Conservation (phyloP, 1,139 yeast genomes). For the Geotrichum histeridarum region DNA sequence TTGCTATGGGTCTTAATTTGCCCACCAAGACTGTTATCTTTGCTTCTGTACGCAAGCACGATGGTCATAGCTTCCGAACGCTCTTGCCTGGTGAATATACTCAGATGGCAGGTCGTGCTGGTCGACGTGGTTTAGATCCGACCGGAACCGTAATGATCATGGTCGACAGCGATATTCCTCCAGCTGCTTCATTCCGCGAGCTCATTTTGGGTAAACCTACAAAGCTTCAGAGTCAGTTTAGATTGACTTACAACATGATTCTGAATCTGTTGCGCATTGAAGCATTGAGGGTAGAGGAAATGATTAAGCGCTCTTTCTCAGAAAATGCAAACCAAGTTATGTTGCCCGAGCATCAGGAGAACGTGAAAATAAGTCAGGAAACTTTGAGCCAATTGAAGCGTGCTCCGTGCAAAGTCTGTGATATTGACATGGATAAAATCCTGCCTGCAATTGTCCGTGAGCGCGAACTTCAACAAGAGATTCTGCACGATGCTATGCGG, state of each 20-base stretch:
- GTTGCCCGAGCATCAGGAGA: conserved; percentile 77
- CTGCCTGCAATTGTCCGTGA: conserved; percentile 47
- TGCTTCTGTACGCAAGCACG: conserved; percentile 79
- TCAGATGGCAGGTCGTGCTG: conserved; percentile 99
- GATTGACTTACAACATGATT: conserved; percentile 94
- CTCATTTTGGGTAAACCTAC: conserved; percentile 86
- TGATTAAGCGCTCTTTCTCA: conserved; percentile 92
- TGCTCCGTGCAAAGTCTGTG: conserved; percentile 41
- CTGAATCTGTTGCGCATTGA: conserved; percentile 85
- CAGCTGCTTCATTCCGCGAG: conserved; percentile 65
- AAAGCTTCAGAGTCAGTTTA: conserved; percentile 81
- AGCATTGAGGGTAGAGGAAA: conserved; percentile 90
- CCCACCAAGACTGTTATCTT: conserved; percentile 97
- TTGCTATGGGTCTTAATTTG: conserved; percentile 95
- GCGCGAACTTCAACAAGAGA: conserved; percentile 42
- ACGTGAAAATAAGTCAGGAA: conserved; percentile 50
- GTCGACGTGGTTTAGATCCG: conserved; percentile 90
- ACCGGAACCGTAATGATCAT: conserved; percentile 95
- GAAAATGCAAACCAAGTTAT: conserved; percentile 84
- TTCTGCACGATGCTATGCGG: conserved; percentile 45
- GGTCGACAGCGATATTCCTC: conserved; percentile 41
- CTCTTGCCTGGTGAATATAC: conserved; percentile 93
- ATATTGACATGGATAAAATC: conserved; percentile 43
- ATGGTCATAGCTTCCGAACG: conserved; percentile 76
- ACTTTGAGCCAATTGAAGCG: conserved; percentile 44